Conservation (phyloP, 2,329 filamentous ascomycete genomes). For the Colletotrichum nymphaeae region DNA sequence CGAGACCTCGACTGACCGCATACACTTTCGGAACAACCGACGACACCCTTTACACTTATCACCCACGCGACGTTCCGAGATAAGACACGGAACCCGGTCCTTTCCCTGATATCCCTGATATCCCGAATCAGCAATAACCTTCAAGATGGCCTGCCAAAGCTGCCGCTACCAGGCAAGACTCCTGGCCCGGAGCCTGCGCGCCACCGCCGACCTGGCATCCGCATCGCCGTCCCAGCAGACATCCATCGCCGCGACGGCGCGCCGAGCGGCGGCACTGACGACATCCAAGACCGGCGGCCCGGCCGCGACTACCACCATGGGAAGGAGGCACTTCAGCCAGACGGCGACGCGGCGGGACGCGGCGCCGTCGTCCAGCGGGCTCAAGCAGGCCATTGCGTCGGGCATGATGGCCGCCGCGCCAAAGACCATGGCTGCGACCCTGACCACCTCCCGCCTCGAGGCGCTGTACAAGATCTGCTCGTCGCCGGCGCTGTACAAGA, state of each 20-base stretch:
- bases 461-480: constrained; percentile 81
- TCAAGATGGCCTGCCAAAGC: constrained; percentile 60
- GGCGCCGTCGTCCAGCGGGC: constrained; percentile 1
- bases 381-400: constrained; percentile 30
- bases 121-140: constrained; percentile 18
- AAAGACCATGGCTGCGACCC: constrained; percentile 30
- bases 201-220: constrained; percentile 28
- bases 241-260: constrained; percentile 2
- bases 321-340: constrained; percentile 49
- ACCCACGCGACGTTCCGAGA: neutral
- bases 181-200: constrained; percentile 45
- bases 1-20: neutral
- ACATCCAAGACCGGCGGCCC: constrained; percentile 1
- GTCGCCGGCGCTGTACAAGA: constrained; percentile 79
- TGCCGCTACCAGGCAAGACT: constrained; percentile 58
- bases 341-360: constrained; percentile 42
- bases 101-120: neutral
- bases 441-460: constrained; percentile 54
- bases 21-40: neutral
- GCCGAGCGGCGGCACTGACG: neutral
- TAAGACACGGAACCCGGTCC: neutral
- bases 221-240: constrained; percentile 22
- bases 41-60: neutral
- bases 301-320: constrained; percentile 21
- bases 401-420: constrained; percentile 30